These are phyloP conservation scores for Lodderomyces pseudojiufengensis DNA, from an alignment of 1,139 yeast species.

Conservation along the genomic window DNA sequence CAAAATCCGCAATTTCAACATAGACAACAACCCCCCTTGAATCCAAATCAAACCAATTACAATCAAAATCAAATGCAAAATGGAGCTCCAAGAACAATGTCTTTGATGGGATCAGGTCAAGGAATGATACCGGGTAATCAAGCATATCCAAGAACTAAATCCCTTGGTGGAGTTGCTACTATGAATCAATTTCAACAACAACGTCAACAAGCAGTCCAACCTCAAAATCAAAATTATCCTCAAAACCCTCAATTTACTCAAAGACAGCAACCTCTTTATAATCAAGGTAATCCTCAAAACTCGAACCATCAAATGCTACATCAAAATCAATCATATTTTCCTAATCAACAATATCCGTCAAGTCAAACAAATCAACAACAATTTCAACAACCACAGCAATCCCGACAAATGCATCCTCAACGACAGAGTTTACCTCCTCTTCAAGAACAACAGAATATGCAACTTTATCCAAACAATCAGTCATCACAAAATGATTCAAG, in stretches of 20 bases:
- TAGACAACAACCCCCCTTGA: constrained; percentile 2
- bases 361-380: constrained; percentile 3
- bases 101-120: constrained; percentile 16
- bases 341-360: constrained; percentile 6
- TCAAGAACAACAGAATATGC: too few species aligned
- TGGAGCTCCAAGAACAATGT: constrained; percentile 19
- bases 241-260: not conserved
- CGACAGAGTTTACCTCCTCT: constrained; percentile 4
- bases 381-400: constrained; percentile 3
- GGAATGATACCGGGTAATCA: constrained; percentile 10
- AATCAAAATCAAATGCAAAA: constrained; percentile 3
- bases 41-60: constrained; percentile 1
- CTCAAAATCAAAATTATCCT: constrained; percentile 1
- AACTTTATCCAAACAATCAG: constrained; percentile 3
- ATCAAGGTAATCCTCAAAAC: not conserved
- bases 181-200: constrained; percentile 1
- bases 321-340: constrained; percentile 2
- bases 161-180: constrained; percentile 9
- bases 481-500: not conserved
- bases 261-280: not conserved
- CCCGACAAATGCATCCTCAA: too few species aligned
- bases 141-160: constrained; percentile 12
- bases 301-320: constrained; percentile 3
- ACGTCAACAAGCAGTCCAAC: constrained; percentile 3
- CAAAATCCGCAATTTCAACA: not conserved